Conservation (phyloP, 345 rosid species). For the Aquilaria malaccensis region DNA sequence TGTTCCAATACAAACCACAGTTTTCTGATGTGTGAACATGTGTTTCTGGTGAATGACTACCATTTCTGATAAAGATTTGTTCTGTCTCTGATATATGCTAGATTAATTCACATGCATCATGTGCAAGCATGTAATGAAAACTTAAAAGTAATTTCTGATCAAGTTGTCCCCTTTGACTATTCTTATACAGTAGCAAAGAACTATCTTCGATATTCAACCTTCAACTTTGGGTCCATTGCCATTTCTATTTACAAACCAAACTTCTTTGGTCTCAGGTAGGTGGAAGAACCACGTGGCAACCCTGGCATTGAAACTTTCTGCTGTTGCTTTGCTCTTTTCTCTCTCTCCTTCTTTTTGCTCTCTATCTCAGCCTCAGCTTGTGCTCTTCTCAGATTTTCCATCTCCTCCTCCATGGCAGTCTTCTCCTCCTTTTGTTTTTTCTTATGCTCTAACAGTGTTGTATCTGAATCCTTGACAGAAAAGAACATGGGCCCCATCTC, state of each 20-base stretch:
- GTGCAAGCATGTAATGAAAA: too few relatives aligned
- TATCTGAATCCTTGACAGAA: conserved; percentile 86
- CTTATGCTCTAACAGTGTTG: conserved; percentile 85
- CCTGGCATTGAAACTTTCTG: conserved; percentile 78
- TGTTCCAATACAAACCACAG: too few relatives aligned
- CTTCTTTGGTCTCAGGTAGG: conserved; percentile 79
- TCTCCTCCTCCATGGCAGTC: conserved; percentile 93
- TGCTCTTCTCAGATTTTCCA: conserved; percentile 75
- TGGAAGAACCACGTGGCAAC: conserved; percentile 44
- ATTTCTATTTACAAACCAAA: conserved; percentile 44
- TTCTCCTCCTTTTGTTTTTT: conserved; percentile 85
- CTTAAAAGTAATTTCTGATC: too few relatives aligned
- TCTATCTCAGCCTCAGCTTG: conserved; percentile 57
- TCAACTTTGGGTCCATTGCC: neutral
- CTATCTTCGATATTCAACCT: too few relatives aligned
- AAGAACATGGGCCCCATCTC: conserved; percentile 98
- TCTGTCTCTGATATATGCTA: too few relatives aligned
- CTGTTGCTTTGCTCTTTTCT: conserved; percentile 63
- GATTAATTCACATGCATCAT: too few relatives aligned
- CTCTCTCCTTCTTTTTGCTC: conserved; percentile 47
- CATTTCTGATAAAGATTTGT: too few relatives aligned
- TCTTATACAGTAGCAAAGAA: too few relatives aligned
- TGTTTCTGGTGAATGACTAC: too few relatives aligned
- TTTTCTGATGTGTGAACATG: too few relatives aligned
- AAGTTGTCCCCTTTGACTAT: too few relatives aligned